phyloP scores from a whole-genome alignment of 306 rosid species.

The Fagus sylvatica region DNA sequence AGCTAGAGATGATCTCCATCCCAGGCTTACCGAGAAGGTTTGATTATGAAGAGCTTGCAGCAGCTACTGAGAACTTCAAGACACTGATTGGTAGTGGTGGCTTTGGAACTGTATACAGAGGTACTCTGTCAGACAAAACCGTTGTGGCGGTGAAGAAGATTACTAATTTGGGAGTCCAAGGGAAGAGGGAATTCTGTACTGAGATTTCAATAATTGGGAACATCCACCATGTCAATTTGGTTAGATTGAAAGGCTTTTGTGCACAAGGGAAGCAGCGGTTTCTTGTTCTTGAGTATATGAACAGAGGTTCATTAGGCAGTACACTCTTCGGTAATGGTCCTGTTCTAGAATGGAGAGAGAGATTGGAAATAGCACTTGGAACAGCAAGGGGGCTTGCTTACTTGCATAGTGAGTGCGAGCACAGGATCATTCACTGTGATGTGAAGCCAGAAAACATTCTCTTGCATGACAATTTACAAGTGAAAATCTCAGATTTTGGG shows the following conservation, averaged over 20 bases:
- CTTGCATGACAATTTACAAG: slow-evolving; percentile 66
- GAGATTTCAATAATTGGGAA: slow-evolving; percentile 88
- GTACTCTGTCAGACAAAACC: slow-evolving; percentile 59
- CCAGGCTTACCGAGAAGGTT: slow-evolving; percentile 89
- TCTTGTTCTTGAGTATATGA: slow-evolving; percentile 85
- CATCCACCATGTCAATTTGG: slow-evolving; percentile 80
- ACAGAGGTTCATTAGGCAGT: slow-evolving; percentile 77
- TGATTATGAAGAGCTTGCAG: slow-evolving; percentile 62
- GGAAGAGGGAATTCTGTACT: slow-evolving; percentile 83
- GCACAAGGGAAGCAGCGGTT: slow-evolving; percentile 71
- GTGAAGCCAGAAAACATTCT: slow-evolving; percentile 94
- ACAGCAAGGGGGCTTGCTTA: slow-evolving; percentile 94
- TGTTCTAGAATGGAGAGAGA: slow-evolving; percentile 87
- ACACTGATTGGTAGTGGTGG: slow-evolving; percentile 80
- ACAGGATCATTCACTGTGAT: slow-evolving; percentile 84
- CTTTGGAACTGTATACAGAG: slow-evolving; percentile 82
- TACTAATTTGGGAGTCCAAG: slow-evolving; percentile 65
- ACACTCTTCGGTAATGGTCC: slow-evolving; percentile 74
- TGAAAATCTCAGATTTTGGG: slow-evolving; percentile 92
- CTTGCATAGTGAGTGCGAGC: slow-evolving; percentile 77
- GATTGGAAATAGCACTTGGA: slow-evolving; percentile 75
- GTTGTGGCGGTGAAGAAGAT: slow-evolving; percentile 92
- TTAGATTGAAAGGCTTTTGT: slow-evolving; percentile 80
- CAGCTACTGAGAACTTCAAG: slow-evolving; percentile 73
- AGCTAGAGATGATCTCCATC: slow-evolving; percentile 63